Conservation (phyloP, 148 eudicot genomes). For the Cornus suecica region DNA sequence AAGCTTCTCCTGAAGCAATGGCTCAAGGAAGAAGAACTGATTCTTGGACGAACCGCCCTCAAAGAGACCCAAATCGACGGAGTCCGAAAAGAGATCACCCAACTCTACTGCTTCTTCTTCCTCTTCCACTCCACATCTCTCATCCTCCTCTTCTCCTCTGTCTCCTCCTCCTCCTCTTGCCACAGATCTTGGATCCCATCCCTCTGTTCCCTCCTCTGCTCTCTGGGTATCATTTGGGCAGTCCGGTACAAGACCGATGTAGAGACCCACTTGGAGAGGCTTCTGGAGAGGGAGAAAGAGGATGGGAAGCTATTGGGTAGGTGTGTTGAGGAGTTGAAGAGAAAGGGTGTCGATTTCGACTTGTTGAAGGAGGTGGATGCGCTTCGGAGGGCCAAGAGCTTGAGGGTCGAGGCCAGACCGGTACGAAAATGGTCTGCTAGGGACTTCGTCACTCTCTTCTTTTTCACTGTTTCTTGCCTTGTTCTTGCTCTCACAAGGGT, state of each 20-base stretch:
- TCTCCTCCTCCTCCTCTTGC: slow-evolving; percentile 32
- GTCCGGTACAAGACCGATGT: slow-evolving; percentile 68
- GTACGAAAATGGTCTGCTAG: slow-evolving; percentile 68
- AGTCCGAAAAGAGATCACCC: slow-evolving; percentile 52
- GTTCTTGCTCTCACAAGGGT: slow-evolving; percentile 66
- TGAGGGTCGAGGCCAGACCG: slow-evolving; percentile 54
- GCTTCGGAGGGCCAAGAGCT: slow-evolving; percentile 64
- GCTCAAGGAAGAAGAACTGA: slow-evolving; percentile 81
- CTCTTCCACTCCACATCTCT: slow-evolving; percentile 66
- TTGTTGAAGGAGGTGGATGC: slow-evolving; percentile 79
- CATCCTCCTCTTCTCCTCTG: slow-evolving; percentile 61
- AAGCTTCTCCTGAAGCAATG: slow-evolving; percentile 86
- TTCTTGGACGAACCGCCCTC: slow-evolving; percentile 53
- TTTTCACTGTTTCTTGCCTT: slow-evolving; percentile 59
- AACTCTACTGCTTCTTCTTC: slow-evolving; percentile 81
- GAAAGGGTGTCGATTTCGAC: slow-evolving; percentile 76
- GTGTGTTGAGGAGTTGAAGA: slow-evolving; percentile 78
- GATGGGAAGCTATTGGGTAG: slow-evolving; percentile 60
- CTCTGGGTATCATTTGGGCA: slow-evolving; percentile 70
- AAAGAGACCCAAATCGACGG: slow-evolving; percentile 82
- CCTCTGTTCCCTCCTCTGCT: slow-evolving; percentile 51
- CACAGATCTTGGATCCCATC: slow-evolving; percentile 69
- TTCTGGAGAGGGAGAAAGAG: slow-evolving; percentile 69
- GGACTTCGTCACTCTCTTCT: slow-evolving; percentile 66
- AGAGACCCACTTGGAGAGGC: slow-evolving; percentile 57